Conservation (phyloP, 148 eudicot species). For the Suaeda aralocaspica region DNA sequence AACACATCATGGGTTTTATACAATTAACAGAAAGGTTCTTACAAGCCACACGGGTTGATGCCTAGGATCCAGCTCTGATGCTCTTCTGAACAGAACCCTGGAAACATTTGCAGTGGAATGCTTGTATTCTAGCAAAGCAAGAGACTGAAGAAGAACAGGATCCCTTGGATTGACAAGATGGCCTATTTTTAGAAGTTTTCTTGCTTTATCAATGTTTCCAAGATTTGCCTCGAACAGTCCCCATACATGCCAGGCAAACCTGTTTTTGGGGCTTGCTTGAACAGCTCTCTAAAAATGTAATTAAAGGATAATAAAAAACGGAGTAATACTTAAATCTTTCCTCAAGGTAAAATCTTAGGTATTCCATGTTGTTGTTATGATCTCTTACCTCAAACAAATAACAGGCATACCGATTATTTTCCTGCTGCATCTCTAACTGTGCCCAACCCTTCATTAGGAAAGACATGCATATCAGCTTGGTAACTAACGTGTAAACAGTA, state of each 20-base stretch:
- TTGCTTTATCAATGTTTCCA: constrained; percentile 54
- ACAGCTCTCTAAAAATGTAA: constrained; percentile 66
- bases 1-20: neutral
- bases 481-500: neutral
- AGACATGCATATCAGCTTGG: neutral
- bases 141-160: constrained; percentile 96
- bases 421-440: constrained; percentile 82
- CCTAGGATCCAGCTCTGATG: constrained; percentile 75
- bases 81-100: constrained; percentile 65
- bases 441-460: constrained; percentile 77
- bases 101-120: constrained; percentile 75
- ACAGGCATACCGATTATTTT: constrained; percentile 65
- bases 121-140: constrained; percentile 71
- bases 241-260: constrained; percentile 99
- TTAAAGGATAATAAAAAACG: neutral
- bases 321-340: neutral
- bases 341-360: neutral
- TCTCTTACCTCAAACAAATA: constrained; percentile 70
- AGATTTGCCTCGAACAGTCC: constrained; percentile 79
- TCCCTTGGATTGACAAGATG: constrained; percentile 89
- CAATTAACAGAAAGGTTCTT: constrained; percentile 27
- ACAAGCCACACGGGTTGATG: constrained; percentile 98
- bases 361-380: neutral
- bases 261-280: constrained; percentile 92
- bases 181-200: constrained; percentile 81